Conservation (phyloP, 768 basidiomycete genomes). For the Pulveroboletus sp. region DNA sequence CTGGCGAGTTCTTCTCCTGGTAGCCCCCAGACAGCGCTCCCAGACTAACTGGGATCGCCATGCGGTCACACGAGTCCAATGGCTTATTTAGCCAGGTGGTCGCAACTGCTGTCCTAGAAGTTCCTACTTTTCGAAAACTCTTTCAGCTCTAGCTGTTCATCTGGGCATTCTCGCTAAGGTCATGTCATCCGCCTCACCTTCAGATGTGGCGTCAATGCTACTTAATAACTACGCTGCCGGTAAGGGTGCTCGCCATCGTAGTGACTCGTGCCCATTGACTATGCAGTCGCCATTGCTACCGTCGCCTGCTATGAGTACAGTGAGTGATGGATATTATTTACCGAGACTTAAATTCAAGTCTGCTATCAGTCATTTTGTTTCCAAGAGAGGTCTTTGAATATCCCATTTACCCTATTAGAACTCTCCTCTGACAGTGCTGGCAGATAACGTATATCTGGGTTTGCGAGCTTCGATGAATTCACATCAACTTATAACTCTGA, state of each 20-base stretch:
- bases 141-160: not conserved
- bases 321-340: conserved; percentile 1
- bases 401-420: not conserved
- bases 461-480: not conserved
- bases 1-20: not conserved
- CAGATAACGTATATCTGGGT: conserved; percentile 21
- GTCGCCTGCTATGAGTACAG: conserved; percentile 21
- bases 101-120: too few species aligned
- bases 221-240: conserved; percentile 10
- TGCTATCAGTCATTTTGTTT: conserved; percentile 13
- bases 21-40: not conserved
- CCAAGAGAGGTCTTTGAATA: conserved; percentile 12
- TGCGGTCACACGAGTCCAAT: not conserved
- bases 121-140: not conserved
- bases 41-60: not conserved
- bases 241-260: not conserved
- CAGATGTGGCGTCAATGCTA: conserved; percentile 4
- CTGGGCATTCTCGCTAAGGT: too few species aligned
- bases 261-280: not conserved
- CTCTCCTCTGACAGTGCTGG: not conserved
- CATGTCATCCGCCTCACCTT: conserved; percentile 15
- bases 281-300: conserved; percentile 10
- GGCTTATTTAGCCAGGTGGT: not conserved
- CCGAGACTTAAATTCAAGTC: not conserved
- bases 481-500: not conserved